Percentiles rank a stretch among this genome's conserved stretches.
Conservation (phyloP, 306 rosid species). For the Acacia acuminata region DNA sequence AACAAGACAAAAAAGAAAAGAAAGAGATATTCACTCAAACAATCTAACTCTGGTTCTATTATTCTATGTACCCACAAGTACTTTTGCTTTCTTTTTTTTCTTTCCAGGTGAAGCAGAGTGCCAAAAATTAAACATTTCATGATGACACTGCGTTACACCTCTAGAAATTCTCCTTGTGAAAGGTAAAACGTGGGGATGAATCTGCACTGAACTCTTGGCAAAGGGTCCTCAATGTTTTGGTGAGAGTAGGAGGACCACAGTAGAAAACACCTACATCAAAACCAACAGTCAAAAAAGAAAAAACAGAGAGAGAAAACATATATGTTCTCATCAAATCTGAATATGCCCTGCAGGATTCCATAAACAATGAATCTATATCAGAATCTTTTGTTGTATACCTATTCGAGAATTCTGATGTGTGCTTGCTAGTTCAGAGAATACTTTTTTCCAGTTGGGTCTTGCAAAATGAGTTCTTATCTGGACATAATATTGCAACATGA, state of each 20-base stretch:
- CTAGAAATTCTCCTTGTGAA: conserved; percentile 93
- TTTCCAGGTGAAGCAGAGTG: neutral
- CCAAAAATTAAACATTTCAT: neutral
- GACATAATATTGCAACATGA: conserved; percentile 10
- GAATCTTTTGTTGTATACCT: conserved; percentile 44
- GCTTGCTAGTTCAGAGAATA: conserved; percentile 52
- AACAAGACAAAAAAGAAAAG: neutral
- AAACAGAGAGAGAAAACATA: neutral
- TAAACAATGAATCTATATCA: neutral
- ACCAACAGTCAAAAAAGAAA: neutral
- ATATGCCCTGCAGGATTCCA: neutral
- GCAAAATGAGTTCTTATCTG: conserved; percentile 94
- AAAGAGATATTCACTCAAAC: neutral
- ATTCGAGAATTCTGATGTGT: conserved; percentile 58
- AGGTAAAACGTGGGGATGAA: conserved; percentile 60
- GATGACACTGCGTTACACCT: conserved; percentile 5
- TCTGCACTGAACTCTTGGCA: conserved; percentile 45
- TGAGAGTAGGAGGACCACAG: conserved; percentile 69
- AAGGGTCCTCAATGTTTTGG: conserved; percentile 35
- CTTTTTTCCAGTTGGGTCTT: conserved; percentile 88
- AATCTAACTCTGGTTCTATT: neutral
- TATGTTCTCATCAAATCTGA: neutral
- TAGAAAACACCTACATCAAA: conserved; percentile 80
- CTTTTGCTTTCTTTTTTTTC: neutral
- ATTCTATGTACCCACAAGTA: neutral